Percentiles rank a stretch among this genome's conserved stretches.
Conservation (phyloP, 768 basidiomycete species). For the Naganishia randhawae region DNA sequence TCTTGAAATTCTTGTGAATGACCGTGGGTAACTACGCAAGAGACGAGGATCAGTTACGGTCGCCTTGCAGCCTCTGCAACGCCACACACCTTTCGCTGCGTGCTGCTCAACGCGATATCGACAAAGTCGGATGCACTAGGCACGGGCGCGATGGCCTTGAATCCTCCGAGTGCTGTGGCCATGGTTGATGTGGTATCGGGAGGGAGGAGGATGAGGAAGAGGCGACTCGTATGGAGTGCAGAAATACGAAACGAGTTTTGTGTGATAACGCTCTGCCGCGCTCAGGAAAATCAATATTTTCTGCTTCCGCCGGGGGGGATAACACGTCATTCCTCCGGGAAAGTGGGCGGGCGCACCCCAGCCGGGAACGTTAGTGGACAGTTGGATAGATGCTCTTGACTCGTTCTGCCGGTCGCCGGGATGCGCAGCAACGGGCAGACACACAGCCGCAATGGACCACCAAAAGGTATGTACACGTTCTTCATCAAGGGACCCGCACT, state of each 20-base stretch:
- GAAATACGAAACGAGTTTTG: too few relatives aligned
- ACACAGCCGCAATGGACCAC: neutral
- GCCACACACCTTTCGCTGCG: slow-evolving; percentile 25
- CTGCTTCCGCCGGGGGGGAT: slow-evolving; percentile 9
- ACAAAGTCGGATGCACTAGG: slow-evolving; percentile 91
- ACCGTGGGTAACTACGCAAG: slow-evolving; percentile 52
- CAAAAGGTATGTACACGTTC: neutral
- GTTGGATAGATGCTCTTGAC: too few relatives aligned
- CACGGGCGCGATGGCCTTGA: slow-evolving; percentile 97
- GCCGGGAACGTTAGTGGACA: too few relatives aligned
- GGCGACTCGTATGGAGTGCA: too few relatives aligned
- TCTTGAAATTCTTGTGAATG: slow-evolving; percentile 99
- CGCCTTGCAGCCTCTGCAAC: slow-evolving; percentile 51
- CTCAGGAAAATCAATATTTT: slow-evolving; percentile 21
- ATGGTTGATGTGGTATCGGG: neutral
- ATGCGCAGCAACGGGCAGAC: neutral
- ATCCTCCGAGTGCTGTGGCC: slow-evolving; percentile 19
- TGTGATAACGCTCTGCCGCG: too few relatives aligned
- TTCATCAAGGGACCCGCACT: neutral
- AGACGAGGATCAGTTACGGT: neutral
- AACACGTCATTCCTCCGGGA: too few relatives aligned
- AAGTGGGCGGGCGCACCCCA: too few relatives aligned
- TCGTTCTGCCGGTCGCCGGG: neutral
- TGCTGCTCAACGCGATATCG: slow-evolving; percentile 40
- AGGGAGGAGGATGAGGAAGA: neutral